phyloP scores from a whole-genome alignment of 2,329 filamentous ascomycete genomes.

The Diaporthe australafricana region DNA sequence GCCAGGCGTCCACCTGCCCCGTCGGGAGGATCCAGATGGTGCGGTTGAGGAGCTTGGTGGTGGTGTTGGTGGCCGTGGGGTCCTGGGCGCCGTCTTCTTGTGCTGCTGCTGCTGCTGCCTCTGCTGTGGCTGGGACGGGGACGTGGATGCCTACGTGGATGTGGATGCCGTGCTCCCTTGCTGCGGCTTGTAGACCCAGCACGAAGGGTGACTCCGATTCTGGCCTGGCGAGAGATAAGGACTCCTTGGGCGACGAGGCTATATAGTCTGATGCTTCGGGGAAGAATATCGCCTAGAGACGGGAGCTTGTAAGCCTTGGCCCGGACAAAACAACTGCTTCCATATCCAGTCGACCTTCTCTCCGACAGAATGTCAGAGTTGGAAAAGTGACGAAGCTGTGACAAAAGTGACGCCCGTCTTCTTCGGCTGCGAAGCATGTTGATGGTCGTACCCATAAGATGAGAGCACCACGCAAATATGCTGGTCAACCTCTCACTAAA shows the following conservation, averaged over 20 bases:
- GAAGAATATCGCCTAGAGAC: slow-evolving; percentile 73
- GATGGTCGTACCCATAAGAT: no score
- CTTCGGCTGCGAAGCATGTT: no score
- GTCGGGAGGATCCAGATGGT: slow-evolving; percentile 62
- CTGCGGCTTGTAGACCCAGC: slow-evolving; percentile 76
- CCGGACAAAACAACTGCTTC: no score
- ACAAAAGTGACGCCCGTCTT: no score
- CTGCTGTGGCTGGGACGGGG: slow-evolving; percentile 59
- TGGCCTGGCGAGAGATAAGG: slow-evolving; percentile 76
- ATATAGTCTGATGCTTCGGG: slow-evolving; percentile 95
- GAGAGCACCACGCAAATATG: neutral
- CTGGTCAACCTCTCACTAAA: neutral
- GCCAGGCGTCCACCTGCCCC: slow-evolving; percentile 55
- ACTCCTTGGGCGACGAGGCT: slow-evolving; percentile 73
- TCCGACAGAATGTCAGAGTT: neutral
- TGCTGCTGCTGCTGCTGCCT: slow-evolving; percentile 39
- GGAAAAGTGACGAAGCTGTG: neutral
- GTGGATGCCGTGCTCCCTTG: slow-evolving; percentile 71
- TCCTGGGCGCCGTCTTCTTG: no score
- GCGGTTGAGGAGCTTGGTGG: slow-evolving; percentile 61
- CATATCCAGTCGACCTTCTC: neutral
- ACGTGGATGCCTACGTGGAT: slow-evolving; percentile 93
- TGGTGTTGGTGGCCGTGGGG: no score
- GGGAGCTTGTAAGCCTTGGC: neutral
- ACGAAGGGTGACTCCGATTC: slow-evolving; percentile 79